phyloP scores from a whole-genome alignment of 495 filamentous ascomycete species.

The Chaetomium cochliodes region DNA sequence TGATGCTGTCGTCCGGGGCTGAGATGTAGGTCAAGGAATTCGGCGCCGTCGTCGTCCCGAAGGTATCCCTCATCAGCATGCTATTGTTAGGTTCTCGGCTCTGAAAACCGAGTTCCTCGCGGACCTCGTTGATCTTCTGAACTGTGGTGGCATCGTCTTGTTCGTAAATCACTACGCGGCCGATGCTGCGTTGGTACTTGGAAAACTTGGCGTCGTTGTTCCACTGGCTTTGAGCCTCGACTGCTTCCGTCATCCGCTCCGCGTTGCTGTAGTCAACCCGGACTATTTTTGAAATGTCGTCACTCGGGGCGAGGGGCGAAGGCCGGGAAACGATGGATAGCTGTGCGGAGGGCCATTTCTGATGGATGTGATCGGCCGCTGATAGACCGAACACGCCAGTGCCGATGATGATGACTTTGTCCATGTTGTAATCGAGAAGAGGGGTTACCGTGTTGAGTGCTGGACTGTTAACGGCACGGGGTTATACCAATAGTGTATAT shows the following conservation, averaged over 20 bases:
- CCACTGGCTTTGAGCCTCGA: not conserved
- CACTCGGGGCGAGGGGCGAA: not conserved
- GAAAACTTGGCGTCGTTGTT: not conserved
- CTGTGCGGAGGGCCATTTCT: not conserved
- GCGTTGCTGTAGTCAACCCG: conserved; percentile 4
- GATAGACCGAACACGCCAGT: conserved; percentile 9
- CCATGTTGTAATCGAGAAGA: not conserved
- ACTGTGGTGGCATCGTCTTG: not conserved
- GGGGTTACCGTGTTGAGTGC: not conserved
- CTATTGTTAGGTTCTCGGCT: not conserved
- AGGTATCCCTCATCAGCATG: not conserved
- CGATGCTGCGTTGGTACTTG: not conserved
- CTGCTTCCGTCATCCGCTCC: not conserved
- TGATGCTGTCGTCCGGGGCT: not conserved
- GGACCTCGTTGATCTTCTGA: not conserved
- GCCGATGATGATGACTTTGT: conserved; percentile 3
- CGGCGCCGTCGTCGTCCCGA: not conserved
- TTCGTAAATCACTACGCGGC: conserved; percentile 4
- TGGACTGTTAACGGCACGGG: not conserved
- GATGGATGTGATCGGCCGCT: not conserved
- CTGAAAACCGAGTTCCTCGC: not conserved
- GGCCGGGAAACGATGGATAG: not conserved
- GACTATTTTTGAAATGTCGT: conserved; percentile 1
- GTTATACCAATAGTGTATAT: no score
- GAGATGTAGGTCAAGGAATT: not conserved